phyloP scores from a whole-genome alignment of 176 grass and related monocot species.

The Hordeum vulgare region DNA sequence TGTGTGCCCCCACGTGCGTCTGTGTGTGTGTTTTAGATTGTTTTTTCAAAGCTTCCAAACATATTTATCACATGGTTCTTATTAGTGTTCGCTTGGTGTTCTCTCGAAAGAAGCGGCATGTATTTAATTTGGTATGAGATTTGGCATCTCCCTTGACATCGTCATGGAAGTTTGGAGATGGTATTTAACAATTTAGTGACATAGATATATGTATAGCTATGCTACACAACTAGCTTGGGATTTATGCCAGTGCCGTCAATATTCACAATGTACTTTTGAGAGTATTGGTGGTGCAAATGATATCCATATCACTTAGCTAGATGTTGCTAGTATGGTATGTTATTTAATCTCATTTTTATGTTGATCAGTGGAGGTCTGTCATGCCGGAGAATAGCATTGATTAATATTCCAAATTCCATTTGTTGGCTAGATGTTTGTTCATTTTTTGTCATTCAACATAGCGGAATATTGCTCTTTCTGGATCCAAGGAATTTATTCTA shows the following conservation, averaged over 20 bases:
- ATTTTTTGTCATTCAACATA: neutral
- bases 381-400: neutral
- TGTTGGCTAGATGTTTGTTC: neutral
- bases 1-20: too few species aligned
- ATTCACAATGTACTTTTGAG: neutral
- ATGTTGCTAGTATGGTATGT: neutral
- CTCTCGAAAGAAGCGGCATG: too few species aligned
- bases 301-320: neutral
- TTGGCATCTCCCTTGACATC: neutral
- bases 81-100: too few species aligned
- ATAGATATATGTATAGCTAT: neutral
- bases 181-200: neutral
- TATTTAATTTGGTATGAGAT: neutral
- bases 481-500: constrained; percentile 8
- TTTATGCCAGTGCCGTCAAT: neutral
- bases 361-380: neutral
- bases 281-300: neutral
- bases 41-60: too few species aligned
- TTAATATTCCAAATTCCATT: neutral
- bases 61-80: too few species aligned
- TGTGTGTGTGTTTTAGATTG: too few species aligned
- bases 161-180: neutral
- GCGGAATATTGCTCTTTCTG: neutral
- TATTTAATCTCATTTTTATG: neutral
- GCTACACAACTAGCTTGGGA: neutral